phyloP scores from a whole-genome alignment of 2,329 filamentous ascomycete genomes.

The Rutstroemia sydowiana region DNA sequence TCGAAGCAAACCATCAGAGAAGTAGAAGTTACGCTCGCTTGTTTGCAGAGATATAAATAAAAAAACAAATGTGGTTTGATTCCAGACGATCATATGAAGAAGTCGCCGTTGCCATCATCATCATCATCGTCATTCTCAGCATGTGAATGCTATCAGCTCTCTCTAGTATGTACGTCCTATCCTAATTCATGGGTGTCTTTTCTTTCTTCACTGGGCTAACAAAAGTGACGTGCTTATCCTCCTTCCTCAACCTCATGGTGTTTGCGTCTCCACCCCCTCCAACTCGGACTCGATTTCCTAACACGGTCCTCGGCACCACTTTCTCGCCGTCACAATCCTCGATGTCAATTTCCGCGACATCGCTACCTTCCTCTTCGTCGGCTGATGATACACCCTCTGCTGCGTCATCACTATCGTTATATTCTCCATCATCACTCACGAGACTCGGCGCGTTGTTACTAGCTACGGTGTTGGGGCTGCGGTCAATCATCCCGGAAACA shows the following conservation, averaged over 20 bases:
- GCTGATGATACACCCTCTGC: constrained; percentile 43
- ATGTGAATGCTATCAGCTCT: neutral
- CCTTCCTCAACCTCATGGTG: constrained; percentile 22
- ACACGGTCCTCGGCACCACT: constrained; percentile 21
- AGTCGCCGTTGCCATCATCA: no score
- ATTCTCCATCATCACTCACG: constrained; percentile 74
- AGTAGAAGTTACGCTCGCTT: no score
- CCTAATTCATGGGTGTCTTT: neutral
- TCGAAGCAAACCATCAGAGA: no score
- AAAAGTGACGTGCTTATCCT: constrained; percentile 32
- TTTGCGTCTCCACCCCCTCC: constrained; percentile 19
- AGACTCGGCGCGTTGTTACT: constrained; percentile 74
- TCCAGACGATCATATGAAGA: no score
- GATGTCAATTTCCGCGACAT: constrained; percentile 54
- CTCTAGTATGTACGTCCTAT: neutral
- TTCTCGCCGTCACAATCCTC: constrained; percentile 40
- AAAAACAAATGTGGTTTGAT: no score
- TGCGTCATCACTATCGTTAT: constrained; percentile 61
- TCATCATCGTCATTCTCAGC: neutral
- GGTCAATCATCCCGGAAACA: constrained; percentile 50
- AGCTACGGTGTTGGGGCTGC: constrained; percentile 62
- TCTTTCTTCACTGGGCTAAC: constrained; percentile 16
- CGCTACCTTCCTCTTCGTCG: constrained; percentile 49
- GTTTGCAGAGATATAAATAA: no score
- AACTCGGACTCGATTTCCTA: constrained; percentile 21